Base-by-base conservation (phyloP, 2,329 filamentous ascomycete species). In the Colletotrichum sp. region DNA sequence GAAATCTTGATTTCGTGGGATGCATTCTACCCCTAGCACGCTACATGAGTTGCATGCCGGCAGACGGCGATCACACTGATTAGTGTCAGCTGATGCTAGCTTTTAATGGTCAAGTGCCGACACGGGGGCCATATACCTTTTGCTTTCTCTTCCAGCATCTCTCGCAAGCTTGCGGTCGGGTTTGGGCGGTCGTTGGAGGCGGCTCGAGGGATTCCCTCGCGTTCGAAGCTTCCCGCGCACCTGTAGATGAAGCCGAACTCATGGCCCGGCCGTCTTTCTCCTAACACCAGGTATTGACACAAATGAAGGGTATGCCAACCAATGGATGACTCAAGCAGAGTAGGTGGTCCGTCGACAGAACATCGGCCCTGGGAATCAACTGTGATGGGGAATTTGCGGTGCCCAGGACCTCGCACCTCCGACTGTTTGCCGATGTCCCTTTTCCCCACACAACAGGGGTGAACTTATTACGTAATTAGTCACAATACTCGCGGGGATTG, bases 111-210 rank as follows among this genome's bases (percentile, higher is more conserved):
- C 10, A 34, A 12, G 16, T 15, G 12, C 18, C 8, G 12, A 30
- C 28, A 30, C 26, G 13, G 55, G 13, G 21, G 30, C 28, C 63
- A 28, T 10, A 16, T 34, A 76, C 74, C 65, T 73, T 73, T 36
- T 76, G 74, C 21, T 73, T 76, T 24, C 74, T 59, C 28, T 66
- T 76, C 74, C 74, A 76, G 26, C 70, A 76, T 49, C 74, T 24
- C 24, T 60, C 70, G 36, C 74, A 76, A 13, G 74, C 74, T 34
- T 66, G 71, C 24, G 71, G 64, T 15, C 55, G 64, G 16, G 71
- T 49, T 55, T 24, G 67, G 6, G 70, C 16, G 26, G 32, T 24
- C 15, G 28, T 52, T 13, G n/a, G 28, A n/a, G 70, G 8, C 9
- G 13, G 5, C 16, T 68, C 63, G 8, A 55, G 32, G 15, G 62